phyloP scores from a whole-genome alignment of 805 yeast species.

The Yarrowia phangngaensis region DNA sequence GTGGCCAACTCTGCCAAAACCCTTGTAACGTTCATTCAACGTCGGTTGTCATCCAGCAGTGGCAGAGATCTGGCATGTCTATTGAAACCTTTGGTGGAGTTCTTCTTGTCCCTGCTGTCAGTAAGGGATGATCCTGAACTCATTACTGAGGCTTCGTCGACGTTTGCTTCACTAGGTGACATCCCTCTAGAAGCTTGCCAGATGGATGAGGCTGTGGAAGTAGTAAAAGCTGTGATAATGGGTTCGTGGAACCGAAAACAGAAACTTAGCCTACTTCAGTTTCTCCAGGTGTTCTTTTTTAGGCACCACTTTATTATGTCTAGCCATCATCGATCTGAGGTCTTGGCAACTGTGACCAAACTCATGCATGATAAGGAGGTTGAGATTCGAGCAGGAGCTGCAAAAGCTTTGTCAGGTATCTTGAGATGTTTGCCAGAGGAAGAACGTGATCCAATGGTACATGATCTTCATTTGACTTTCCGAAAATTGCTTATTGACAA shows the following conservation, averaged over 20 bases:
- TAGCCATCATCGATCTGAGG: slow-evolving; percentile 45
- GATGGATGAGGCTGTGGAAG: slow-evolving; percentile 44
- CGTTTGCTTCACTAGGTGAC: slow-evolving; percentile 48
- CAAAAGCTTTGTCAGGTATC: slow-evolving; percentile 72
- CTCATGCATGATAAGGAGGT: slow-evolving; percentile 60
- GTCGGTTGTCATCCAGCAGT: slow-evolving; percentile 51
- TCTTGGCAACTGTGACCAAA: slow-evolving; percentile 52
- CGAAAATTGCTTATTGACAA: slow-evolving; percentile 27
- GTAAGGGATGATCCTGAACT: slow-evolving; percentile 76
- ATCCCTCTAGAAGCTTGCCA: slow-evolving; percentile 46
- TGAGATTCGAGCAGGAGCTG: slow-evolving; percentile 71
- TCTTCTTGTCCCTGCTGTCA: slow-evolving; percentile 57
- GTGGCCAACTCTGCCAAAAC: slow-evolving; percentile 60
- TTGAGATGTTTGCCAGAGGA: slow-evolving; percentile 57
- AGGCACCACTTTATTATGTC: slow-evolving; percentile 58
- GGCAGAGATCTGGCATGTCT: slow-evolving; percentile 53
- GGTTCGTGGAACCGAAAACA: slow-evolving; percentile 54
- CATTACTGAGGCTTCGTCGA: slow-evolving; percentile 44
- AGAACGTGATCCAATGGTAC: slow-evolving; percentile 43
- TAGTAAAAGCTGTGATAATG: slow-evolving; percentile 44
- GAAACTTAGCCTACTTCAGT: slow-evolving; percentile 59
- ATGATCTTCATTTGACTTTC: slow-evolving; percentile 45
- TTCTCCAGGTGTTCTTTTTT: slow-evolving; percentile 67
- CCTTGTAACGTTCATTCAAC: slow-evolving; percentile 55
- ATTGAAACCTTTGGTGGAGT: slow-evolving; percentile 59